Evolutionary conservation across 108 stramenopile species (phyloP), one percentile per base, ranked within the genome.

Genomic region (Pelagomonas calceolata): DNA sequence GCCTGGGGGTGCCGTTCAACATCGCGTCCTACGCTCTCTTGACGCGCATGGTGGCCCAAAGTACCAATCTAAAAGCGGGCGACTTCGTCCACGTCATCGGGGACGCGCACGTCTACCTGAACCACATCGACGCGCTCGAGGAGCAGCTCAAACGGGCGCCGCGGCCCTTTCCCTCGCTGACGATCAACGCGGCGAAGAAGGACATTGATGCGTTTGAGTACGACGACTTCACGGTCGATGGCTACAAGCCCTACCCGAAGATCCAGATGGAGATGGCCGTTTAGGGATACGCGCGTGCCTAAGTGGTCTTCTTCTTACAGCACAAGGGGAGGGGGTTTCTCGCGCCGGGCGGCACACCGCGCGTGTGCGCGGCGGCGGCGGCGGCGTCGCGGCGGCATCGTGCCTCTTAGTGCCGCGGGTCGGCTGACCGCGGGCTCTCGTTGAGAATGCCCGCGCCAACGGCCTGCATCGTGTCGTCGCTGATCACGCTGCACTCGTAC

Each of bases 241-340:
- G 94, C 30, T 99, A 99, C 88, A 80, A 89, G 63, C 96, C 97
- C 12, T 84, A 93, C 69, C 86, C 87, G 76, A 81, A 87, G 43
- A 94, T 99, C 82, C 85, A 93, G 77, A 99, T 99, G 98, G 85
- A 99, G 74, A 99, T 99, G 98, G 96, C 98, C 26, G 98, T 99
- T 10, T 99, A 67, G 39, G 39, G n/a, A n/a, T n/a, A n/a, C n/a
- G n/a, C n/a, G n/a, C n/a, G n/a, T n/a, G n/a, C n/a, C n/a, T n/a
- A n/a, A n/a, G n/a, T n/a, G n/a, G n/a, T n/a, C n/a, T n/a, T n/a
- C n/a, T n/a, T n/a, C n/a, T n/a, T n/a, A n/a, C n/a, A n/a, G n/a
- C n/a, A n/a, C n/a, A n/a, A n/a, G n/a, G n/a, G n/a, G n/a, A n/a
- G n/a, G n/a, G n/a, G n/a, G n/a, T n/a, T n/a, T n/a, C n/a, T n/a